A percentile compares a stretch with the other conserved stretches of the same genome.
Conservation (phyloP, 495 filamentous ascomycete species). For the Recurvomyces mirabilis region DNA sequence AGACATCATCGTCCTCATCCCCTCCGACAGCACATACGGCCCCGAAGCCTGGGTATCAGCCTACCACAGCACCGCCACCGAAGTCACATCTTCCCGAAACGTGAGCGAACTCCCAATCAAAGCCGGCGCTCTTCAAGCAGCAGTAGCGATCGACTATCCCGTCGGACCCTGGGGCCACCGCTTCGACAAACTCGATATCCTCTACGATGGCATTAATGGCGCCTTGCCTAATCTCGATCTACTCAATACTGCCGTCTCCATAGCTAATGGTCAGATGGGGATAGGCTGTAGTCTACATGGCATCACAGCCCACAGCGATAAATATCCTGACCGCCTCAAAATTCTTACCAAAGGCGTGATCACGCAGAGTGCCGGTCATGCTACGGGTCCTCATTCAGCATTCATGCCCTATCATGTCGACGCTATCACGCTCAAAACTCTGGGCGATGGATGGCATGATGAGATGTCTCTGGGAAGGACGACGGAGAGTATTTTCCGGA, state of each 20-base stretch:
- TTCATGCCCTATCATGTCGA: constrained; percentile 99
- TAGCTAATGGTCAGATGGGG: constrained; percentile 86
- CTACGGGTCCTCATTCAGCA: constrained; percentile 82
- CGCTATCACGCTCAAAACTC: constrained; percentile 81
- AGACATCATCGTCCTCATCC: constrained; percentile 87
- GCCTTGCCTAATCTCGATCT: constrained; percentile 91
- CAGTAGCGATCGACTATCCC: constrained; percentile 85
- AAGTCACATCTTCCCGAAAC: constrained; percentile 29
- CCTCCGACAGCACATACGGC: constrained; percentile 77
- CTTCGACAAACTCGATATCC: constrained; percentile 77
- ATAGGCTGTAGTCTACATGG: constrained; percentile 72
- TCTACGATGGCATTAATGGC: constrained; percentile 94
- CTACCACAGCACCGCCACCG: constrained; percentile 78
- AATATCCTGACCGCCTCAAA: constrained; percentile 68
- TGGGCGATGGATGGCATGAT: constrained; percentile 88
- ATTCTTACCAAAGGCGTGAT: constrained; percentile 93
- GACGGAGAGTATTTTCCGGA: constrained; percentile 78
- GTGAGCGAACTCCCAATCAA: constrained; percentile 78
- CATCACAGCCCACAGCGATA: constrained; percentile 74
- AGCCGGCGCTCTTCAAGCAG: constrained; percentile 85
- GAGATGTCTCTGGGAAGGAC: constrained; percentile 89
- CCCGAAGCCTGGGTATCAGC: constrained; percentile 97
- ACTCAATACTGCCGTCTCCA: constrained; percentile 82
- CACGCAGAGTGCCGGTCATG: constrained; percentile 77
- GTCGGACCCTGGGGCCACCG: constrained; percentile 50